Evolutionary conservation across 164 flowering plant species (phyloP).

Genomic region (Protea cynaroides): DNA sequence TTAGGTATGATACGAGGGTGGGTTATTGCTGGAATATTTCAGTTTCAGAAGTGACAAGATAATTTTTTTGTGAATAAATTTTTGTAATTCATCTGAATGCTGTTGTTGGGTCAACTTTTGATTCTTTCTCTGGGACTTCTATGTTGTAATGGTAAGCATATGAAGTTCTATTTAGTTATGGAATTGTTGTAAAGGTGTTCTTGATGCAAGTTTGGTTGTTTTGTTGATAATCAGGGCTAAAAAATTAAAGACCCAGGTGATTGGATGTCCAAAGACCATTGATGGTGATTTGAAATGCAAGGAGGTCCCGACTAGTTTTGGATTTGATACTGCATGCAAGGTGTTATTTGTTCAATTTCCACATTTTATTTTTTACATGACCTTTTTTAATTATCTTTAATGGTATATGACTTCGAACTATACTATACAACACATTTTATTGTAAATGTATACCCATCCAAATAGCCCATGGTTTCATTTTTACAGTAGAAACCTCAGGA

Average conservation of each 20-base stretch:
- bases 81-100: no score
- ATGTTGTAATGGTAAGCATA: neutral
- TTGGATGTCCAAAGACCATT: slow-evolving; percentile 96
- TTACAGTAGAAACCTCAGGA: no score
- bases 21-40: neutral
- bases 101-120: neutral
- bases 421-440: neutral
- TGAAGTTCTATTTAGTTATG: neutral
- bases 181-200: neutral
- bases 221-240: slow-evolving; percentile 40
- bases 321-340: slow-evolving; percentile 98
- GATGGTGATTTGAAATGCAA: slow-evolving; percentile 95
- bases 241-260: slow-evolving; percentile 63
- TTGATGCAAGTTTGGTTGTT: slow-evolving; percentile 3
- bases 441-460: no score
- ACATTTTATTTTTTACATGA: neutral
- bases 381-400: neutral
- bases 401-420: neutral
- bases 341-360: slow-evolving; percentile 24
- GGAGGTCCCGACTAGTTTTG: slow-evolving; percentile 96
- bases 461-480: no score
- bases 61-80: neutral
- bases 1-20: slow-evolving; percentile 41
- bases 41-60: neutral
- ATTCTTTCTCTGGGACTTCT: neutral